Evolutionary conservation across 73 alveolate genomes (phyloP).

Genomic region (Blepharisma stoltei): DNA sequence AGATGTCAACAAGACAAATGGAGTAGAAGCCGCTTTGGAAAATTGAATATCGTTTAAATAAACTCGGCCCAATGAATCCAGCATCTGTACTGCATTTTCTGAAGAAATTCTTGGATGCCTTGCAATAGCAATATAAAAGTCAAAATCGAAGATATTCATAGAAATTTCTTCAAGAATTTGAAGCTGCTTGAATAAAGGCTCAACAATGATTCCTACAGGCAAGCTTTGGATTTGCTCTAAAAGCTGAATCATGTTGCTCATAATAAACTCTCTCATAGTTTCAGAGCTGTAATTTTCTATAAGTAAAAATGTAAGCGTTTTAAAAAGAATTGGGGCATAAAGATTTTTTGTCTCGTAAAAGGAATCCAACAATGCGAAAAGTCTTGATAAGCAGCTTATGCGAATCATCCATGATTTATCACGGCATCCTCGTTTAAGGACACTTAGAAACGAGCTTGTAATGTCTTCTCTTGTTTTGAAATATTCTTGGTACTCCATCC

Average conservation of each 20-base stretch:
- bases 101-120: constrained; percentile 89
- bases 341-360: constrained; percentile 85
- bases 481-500: constrained; percentile 57
- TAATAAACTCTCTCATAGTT: constrained; percentile 79
- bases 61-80: constrained; percentile 87
- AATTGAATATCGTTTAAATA: constrained; percentile 71
- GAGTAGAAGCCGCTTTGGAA: constrained; percentile 68
- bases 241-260: constrained; percentile 74
- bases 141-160: constrained; percentile 89
- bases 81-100: constrained; percentile 82
- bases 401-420: constrained; percentile 57
- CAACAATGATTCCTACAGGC: constrained; percentile 91
- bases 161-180: constrained; percentile 75
- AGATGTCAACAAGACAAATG: constrained; percentile 59
- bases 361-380: constrained; percentile 64
- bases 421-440: constrained; percentile 63
- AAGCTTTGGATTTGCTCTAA: constrained; percentile 77
- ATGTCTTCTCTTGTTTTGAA: constrained; percentile 65
- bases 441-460: constrained; percentile 40
- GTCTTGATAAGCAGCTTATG: constrained; percentile 48
- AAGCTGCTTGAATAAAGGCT: constrained; percentile 87
- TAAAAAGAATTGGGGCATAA: constrained; percentile 90
- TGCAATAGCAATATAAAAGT: constrained; percentile 86
- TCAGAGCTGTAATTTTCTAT: constrained; percentile 89
- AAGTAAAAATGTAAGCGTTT: constrained; percentile 85